These are phyloP conservation scores for Delphinella strobiligena DNA, from an alignment of 2,329 filamentous ascomycete species.

Conservation along the genomic window DNA sequence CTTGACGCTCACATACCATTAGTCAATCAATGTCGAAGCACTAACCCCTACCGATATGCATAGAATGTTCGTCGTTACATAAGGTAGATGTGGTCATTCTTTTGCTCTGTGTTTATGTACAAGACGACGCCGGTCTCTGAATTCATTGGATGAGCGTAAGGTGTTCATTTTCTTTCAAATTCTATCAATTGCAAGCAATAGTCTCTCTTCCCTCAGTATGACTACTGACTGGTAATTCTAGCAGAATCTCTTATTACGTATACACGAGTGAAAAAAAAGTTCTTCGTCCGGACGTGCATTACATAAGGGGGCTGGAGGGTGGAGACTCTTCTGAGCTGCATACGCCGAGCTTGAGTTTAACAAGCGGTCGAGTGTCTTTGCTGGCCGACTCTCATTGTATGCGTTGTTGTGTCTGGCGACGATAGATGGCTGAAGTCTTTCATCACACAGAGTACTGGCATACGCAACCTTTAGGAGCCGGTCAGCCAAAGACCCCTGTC, in stretches of 20 bases:
- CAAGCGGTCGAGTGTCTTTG: not conserved
- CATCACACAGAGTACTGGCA: not conserved
- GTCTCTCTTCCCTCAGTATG: too few species aligned
- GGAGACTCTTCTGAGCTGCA: not conserved
- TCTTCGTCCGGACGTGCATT: not conserved
- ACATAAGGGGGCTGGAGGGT: not conserved
- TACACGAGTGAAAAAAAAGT: not conserved
- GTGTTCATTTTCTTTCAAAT: too few species aligned
- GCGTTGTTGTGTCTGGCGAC: not conserved
- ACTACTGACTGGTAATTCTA: not conserved
- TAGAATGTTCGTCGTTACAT: not conserved
- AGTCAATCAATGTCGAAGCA: too few species aligned
- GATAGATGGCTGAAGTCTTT: not conserved
- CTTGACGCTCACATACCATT: not conserved
- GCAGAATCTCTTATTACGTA: not conserved
- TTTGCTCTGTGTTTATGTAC: not conserved
- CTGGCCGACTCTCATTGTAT: not conserved
- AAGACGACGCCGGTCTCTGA: not conserved
- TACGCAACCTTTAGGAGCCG: not conserved
- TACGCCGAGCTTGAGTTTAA: not conserved
- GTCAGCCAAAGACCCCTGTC: not conserved
- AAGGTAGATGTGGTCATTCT: not conserved
- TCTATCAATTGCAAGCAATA: too few species aligned
- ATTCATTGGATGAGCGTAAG: not conserved
- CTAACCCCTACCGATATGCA: not conserved